Evolutionary conservation across 1,139 yeast genomes (phyloP), one percentile per base, ranked within the genome.

Genomic region (Candida sojae): DNA sequence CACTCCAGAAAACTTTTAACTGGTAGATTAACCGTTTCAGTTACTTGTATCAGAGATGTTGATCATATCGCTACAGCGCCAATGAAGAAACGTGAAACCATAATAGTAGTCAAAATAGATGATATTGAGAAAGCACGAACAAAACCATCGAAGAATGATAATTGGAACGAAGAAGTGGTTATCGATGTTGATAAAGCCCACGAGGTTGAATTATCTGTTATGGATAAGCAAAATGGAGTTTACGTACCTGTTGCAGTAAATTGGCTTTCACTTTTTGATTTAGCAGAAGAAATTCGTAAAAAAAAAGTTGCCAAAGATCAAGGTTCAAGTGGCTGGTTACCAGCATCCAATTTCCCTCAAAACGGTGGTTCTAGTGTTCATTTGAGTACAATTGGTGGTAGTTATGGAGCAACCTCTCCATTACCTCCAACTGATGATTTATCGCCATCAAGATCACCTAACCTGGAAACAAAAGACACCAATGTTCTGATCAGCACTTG

Each of bases 281-380:
- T 93, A 45, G 91, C 96, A 0, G 99, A 93, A 70, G 98, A 93
- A 56, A 78, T 93, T 48, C 89, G 99, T 68, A 88, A 93, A 61
- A 88, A 87, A 63, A 90, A 89, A 56, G 95, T 88, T 25, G 92
- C 86, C 33, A 83, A 82, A 57, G 92, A 89, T 45, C 69, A 80
- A 51, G 87, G 84, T 5, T 80, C 75, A 40, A 81, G 85, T 49
- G 96, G 95, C 37, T 93, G 98, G 99, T 88, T 89, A 11, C 81
- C 90, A 49, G 97, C 97, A 38, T 70, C 90, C 5, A 76, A 75
- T 53, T 66, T 82, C 45, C 71, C 77, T 32, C 64, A 61, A 43
- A 57, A 59, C 35, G 48, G 45, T 39, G 52, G 50, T 2, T 25
- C 29, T 6, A 36, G 44, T 13, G 25, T 21, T 6, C 12, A 43